A percentile compares a stretch with the other conserved stretches of the same genome.
phyloP scores from a whole-genome alignment of 768 basidiomycete species.

The Chiua virens region DNA sequence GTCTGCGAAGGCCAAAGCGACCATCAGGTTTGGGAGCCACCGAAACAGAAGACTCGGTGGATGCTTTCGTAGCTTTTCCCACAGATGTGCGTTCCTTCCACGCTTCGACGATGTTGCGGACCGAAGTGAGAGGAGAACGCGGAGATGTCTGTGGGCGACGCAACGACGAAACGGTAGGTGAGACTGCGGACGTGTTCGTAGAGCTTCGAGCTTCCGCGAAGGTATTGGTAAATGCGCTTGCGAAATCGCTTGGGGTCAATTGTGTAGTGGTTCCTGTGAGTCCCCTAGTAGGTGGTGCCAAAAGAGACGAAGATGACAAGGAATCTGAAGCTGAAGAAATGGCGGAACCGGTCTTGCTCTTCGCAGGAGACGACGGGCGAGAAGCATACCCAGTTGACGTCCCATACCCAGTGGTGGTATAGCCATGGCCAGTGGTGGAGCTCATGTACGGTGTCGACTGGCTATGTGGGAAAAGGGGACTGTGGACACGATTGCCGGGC shows the following conservation, averaged over 20 bases:
- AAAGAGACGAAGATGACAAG: constrained; percentile 40
- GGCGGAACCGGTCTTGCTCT: constrained; percentile 38
- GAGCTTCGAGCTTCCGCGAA: constrained; percentile 38
- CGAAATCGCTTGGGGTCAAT: constrained; percentile 36
- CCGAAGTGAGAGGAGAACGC: constrained; percentile 68
- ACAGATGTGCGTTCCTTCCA: constrained; percentile 78
- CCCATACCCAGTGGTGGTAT: constrained; percentile 33
- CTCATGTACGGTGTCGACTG: constrained; percentile 43
- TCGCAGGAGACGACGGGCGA: constrained; percentile 49
- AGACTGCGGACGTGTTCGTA: constrained; percentile 26
- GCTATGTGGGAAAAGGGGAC: constrained; percentile 30
- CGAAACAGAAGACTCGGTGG: constrained; percentile 41
- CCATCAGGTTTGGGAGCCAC: constrained; percentile 31
- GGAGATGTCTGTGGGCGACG: constrained; percentile 67
- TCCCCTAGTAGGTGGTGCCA: constrained; percentile 49
- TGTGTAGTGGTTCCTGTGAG: constrained; percentile 28
- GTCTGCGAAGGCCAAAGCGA: constrained; percentile 36
- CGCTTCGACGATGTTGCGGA: constrained; percentile 74
- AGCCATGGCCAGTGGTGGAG: constrained; percentile 36
- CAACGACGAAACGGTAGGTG: constrained; percentile 50
- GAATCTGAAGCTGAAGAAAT: constrained; percentile 26
- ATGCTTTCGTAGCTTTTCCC: constrained; percentile 31
- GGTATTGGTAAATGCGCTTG: constrained; percentile 38
- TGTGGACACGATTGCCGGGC: constrained; percentile 38
- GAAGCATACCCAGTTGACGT: constrained; percentile 36